Evolutionary conservation across 1,284 basidiomycete species (phyloP), one percentile per base, ranked within the genome.

Genomic region (Cerioporus squamosus): DNA sequence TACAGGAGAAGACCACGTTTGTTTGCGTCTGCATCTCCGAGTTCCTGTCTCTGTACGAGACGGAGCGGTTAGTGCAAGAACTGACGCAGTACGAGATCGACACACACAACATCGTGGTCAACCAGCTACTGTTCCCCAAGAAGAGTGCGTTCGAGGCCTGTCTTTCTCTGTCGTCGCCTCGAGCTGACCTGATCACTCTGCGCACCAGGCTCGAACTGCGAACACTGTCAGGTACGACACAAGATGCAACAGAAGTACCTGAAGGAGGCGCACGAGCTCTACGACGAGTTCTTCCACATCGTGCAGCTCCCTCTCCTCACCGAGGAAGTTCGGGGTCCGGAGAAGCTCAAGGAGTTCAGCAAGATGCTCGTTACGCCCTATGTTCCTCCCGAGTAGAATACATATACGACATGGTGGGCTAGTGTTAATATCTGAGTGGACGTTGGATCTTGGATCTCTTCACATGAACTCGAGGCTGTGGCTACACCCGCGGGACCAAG

Each of bases 171-270:
- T 36, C 18, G 33, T 42, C 36, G 6, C 18, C 24, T 39, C 62
- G 12, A 49, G n/a, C n/a, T n/a, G n/a, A n/a, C n/a, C 50, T 20
- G 43, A 39, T 47, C 44, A 42, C 17, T 18, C 57, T 24, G 17
- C 38, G 47, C n/a, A 36, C 33, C 33, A 94, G 94, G 82, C 53
- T 93, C 95, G 42, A 93, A 93, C 70, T 99, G 97, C 77, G 94
- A 97, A 68, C 97, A 98, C 75, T 99, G 97, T 77, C 82, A 82
- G 43, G 95, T 98, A 22, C 86, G 97, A 61, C 90, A 95, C 77
- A 92, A 91, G 77, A 99, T 99, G 95, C 97, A 98, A 77, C 94
- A 96, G 76, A 98, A 97, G 75, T 98, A 98, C 74, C 85, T 98
- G 29, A 83, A 81, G 54, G 95, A 97, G 78, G 95, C 95, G 24